These are phyloP conservation scores for Metarhizium rileyi DNA, from an alignment of 2,329 filamentous ascomycete species.

Conservation along the genomic window DNA sequence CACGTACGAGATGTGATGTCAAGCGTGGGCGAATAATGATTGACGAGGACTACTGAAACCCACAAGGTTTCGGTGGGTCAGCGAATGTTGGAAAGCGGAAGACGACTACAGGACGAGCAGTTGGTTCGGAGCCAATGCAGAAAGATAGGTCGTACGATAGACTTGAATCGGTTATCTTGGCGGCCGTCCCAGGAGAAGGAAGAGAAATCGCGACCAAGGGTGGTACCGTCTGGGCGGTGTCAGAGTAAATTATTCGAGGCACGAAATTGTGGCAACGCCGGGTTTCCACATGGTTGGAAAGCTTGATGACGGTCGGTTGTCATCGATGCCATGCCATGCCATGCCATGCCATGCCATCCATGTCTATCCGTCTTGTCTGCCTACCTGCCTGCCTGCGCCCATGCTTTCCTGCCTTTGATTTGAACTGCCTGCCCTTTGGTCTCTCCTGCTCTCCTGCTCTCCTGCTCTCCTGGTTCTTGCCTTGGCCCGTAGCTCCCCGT, in stretches of 20 bases:
- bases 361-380: too few relatives aligned
- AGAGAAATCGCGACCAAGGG: background rate
- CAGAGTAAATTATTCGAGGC: background rate
- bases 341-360: too few relatives aligned
- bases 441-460: too few relatives aligned
- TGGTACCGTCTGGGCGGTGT: background rate
- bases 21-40: background rate
- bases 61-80: slow-evolving; percentile 3
- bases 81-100: background rate
- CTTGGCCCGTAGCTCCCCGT: too few relatives aligned
- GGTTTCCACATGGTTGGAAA: background rate
- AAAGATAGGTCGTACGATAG: background rate
- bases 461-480: too few relatives aligned
- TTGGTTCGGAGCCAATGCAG: background rate
- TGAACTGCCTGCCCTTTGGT: too few relatives aligned
- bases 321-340: background rate
- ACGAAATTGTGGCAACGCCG: background rate
- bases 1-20: background rate
- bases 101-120: background rate
- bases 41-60: background rate
- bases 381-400: too few relatives aligned
- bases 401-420: too few relatives aligned
- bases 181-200: background rate
- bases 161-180: background rate
- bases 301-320: background rate